Evolutionary conservation across 225 moss, liverwort and hornwort genomes (phyloP).

Genomic region (Bryoerythrophyllum caledonicum): DNA sequence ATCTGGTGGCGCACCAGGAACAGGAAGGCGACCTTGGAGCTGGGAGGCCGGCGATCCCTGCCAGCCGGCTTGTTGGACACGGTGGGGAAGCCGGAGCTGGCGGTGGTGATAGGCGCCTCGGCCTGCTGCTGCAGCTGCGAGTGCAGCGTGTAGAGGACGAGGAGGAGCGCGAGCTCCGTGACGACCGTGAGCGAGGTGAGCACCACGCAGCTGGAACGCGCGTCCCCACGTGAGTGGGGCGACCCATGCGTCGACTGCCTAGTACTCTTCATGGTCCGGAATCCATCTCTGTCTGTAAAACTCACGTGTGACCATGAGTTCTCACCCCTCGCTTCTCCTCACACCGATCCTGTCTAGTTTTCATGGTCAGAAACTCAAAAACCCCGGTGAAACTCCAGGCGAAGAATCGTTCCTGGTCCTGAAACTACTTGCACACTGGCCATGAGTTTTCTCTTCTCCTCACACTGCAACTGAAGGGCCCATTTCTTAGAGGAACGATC

Average conservation of each 20-base stretch:
- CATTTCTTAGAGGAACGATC: neutral
- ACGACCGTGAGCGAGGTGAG: constrained; percentile 18
- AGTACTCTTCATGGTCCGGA: constrained; percentile 29
- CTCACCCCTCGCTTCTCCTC: neutral
- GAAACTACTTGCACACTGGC: neutral
- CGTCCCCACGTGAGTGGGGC: constrained; percentile 13
- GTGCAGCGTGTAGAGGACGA: constrained; percentile 37
- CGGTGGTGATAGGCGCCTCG: constrained; percentile 19
- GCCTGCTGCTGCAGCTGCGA: constrained; percentile 29
- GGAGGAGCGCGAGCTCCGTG: constrained; percentile 13
- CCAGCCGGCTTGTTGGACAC: neutral
- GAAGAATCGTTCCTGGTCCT: neutral
- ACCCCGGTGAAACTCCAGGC: neutral
- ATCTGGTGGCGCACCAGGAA: constrained; percentile 59
- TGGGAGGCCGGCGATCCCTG: neutral
- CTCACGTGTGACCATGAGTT: neutral
- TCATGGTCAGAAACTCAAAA: neutral
- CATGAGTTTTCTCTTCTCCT: neutral
- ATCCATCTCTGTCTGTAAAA: neutral
- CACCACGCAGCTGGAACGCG: constrained; percentile 18
- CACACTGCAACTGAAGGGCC: too few species aligned
- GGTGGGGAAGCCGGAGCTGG: constrained; percentile 16
- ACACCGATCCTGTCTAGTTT: neutral
- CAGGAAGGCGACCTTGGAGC: constrained; percentile 50
- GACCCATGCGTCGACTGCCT: constrained; percentile 4